Evolutionary conservation across 352 stramenopile species (phyloP), one percentile per base, ranked within the genome.

Genomic region (Pythium brassicae): DNA sequence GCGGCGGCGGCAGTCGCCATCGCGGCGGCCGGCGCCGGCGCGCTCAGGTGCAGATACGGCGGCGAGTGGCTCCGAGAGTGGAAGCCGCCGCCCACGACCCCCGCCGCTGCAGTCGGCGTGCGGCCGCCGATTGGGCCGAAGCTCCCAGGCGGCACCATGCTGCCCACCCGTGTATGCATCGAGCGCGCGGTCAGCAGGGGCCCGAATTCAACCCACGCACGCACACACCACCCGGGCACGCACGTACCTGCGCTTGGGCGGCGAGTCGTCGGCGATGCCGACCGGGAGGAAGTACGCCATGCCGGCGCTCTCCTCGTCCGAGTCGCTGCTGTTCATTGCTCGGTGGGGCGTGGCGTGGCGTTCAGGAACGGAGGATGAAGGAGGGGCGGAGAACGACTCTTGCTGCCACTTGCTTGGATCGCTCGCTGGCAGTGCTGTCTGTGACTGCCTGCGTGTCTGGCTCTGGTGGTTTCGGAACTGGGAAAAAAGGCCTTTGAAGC

Each of bases 241-340:
- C 8, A 65, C 63, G 57, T 52, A 89, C 78, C 65, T 87, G 23
- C 71, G 68, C 66, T 86, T 89, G 26, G 78, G 84, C 17, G 80
- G 80, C 40, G 81, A 92, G 63, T 94, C 84, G 48, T 92, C 82
- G 12, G 82, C 68, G 63, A 94, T 94, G 55, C 82, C 84, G 44
- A 87, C 78, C n/a, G 82, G 84, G 40, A 94, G 68, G 62, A 94
- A 94, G 57, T 94, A 94, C 57, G 78, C 56, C 78, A 91, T 81
- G 43, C 49, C 49, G 15, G 65, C 65, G 48, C 66, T 62, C 32
- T 91, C 81, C 25, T 83, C 81, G 54, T 88, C 81, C 61, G 67
- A 76, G 57, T 78, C 72, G 54, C 62, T 61, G 27, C 64, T 32
- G 46, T 55, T 50, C 58, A 64, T 63, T 17, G 27, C 27, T n/a